A percentile compares a stretch with the other conserved stretches of the same genome.
phyloP scores from a whole-genome alignment of 306 rosid genomes.

The Pterocarpus santalinus region DNA sequence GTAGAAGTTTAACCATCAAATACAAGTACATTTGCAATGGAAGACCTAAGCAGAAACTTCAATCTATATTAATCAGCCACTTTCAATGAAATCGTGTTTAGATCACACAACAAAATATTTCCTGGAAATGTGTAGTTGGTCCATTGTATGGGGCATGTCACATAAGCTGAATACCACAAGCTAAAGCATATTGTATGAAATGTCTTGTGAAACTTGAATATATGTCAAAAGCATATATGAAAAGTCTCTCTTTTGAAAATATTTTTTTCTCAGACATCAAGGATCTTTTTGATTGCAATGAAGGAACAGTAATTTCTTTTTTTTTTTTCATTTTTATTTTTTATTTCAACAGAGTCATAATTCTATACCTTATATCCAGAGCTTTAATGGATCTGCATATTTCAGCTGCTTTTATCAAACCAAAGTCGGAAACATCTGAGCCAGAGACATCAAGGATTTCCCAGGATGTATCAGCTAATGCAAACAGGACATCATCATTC shows the following conservation, averaged over 20 bases:
- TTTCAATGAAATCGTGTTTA: background rate
- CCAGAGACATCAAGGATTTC: slow-evolving; percentile 82
- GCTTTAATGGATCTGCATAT: slow-evolving; percentile 73
- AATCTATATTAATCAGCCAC: slow-evolving; percentile 11
- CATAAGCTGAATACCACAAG: slow-evolving; percentile 27
- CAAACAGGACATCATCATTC: slow-evolving; percentile 71
- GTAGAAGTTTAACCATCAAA: slow-evolving; percentile 38
- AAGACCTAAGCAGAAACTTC: slow-evolving; percentile 27
- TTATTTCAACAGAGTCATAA: background rate
- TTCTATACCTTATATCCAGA: slow-evolving; percentile 79
- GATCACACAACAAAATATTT: background rate
- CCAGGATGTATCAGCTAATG: slow-evolving; percentile 86
- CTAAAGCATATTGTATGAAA: slow-evolving; percentile 16
- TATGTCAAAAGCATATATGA: slow-evolving; percentile 10
- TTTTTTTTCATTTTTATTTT: too few relatives aligned
- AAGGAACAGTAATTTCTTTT: background rate
- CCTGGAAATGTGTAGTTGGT: background rate
- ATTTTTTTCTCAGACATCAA: slow-evolving; percentile 15
- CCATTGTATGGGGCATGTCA: slow-evolving; percentile 2
- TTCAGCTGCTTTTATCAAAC: slow-evolving; percentile 72
- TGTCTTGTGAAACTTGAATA: background rate
- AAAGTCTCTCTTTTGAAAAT: background rate
- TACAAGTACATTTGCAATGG: slow-evolving; percentile 9
- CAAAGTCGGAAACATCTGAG: slow-evolving; percentile 87
- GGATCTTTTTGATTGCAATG: slow-evolving; percentile 14